Evolutionary conservation across 768 basidiomycete species (phyloP).

Genomic region (Hypholoma sublateritium): DNA sequence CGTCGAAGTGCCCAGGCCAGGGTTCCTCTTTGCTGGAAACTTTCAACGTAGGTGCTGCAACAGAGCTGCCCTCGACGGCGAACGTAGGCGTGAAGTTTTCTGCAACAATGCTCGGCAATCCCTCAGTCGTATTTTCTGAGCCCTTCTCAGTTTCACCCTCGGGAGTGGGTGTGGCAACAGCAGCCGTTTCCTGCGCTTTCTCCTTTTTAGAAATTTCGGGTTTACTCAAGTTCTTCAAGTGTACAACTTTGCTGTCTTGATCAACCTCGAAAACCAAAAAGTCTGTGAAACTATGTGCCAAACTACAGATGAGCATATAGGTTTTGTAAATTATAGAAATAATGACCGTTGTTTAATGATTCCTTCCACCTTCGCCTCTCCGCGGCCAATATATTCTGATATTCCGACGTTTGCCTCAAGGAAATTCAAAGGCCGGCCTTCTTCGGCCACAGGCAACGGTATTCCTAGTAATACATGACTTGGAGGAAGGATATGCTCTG

Average conservation of each 20-base stretch:
- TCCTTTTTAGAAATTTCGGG: slow-evolving; percentile 58
- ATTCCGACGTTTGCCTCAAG: slow-evolving; percentile 88
- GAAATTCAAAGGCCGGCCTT: slow-evolving; percentile 55
- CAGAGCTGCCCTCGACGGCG: not conserved
- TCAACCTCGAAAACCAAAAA: slow-evolving; percentile 94
- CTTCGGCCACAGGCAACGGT: slow-evolving; percentile 45
- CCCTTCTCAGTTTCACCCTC: not conserved
- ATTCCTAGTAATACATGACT: slow-evolving; percentile 72
- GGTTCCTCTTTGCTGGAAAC: slow-evolving; percentile 33
- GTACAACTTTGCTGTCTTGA: slow-evolving; percentile 74
- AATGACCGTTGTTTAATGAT: slow-evolving; percentile 96
- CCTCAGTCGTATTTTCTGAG: not conserved
- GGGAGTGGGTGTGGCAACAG: not conserved
- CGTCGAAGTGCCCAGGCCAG: slow-evolving; percentile 68
- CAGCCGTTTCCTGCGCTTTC: slow-evolving; percentile 11
- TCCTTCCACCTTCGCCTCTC: slow-evolving; percentile 74
- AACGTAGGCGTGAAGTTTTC: not conserved
- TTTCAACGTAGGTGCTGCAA: not conserved
- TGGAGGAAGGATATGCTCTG: slow-evolving; percentile 58
- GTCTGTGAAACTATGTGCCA: slow-evolving; percentile 79
- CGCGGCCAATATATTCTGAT: slow-evolving; percentile 76
- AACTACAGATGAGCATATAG: not conserved
- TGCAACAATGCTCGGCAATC: not conserved
- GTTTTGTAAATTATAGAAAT: not conserved
- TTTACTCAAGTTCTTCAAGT: slow-evolving; percentile 75